Percentiles rank a stretch among this genome's conserved stretches.
These are phyloP conservation scores for Peronosclerospora sorghi DNA, from an alignment of 352 stramenopile species.

Conservation along the genomic window DNA sequence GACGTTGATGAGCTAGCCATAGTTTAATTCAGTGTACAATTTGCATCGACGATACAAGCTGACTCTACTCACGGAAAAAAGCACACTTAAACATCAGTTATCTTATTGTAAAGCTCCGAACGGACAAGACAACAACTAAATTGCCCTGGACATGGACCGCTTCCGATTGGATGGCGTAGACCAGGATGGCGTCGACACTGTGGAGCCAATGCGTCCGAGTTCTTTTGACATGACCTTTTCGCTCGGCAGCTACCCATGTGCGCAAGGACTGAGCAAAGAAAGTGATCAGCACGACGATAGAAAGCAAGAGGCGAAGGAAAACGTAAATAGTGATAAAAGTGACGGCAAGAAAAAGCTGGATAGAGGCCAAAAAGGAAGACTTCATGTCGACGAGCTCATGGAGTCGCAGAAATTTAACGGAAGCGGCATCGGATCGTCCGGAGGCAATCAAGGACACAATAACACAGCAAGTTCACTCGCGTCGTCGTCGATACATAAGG, in stretches of 20 bases:
- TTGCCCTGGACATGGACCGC: constrained; percentile 50
- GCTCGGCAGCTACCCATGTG: constrained; percentile 36
- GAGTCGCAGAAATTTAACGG: constrained; percentile 9
- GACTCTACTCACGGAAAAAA: constrained; percentile 13
- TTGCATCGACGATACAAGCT: constrained; percentile 10
- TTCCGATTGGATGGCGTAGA: constrained; percentile 75
- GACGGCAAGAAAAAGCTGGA: constrained; percentile 2
- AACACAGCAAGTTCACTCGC: constrained; percentile 18
- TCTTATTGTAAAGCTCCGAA: background rate
- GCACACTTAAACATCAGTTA: background rate
- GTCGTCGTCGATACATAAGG: constrained; percentile 21
- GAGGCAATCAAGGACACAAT: constrained; percentile 6
- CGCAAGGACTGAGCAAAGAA: constrained; percentile 16
- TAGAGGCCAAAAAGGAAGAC: constrained; percentile 33
- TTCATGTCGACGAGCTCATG: constrained; percentile 34
- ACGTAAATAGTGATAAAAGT: constrained; percentile 8
- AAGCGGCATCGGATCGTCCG: constrained; percentile 5
- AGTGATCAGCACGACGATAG: constrained; percentile 16
- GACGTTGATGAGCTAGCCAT: constrained; percentile 5
- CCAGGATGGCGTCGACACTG: constrained; percentile 58
- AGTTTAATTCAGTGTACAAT: constrained; percentile 12
- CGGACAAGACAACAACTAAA: background rate
- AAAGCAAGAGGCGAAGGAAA: constrained; percentile 16
- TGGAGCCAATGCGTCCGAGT: constrained; percentile 79
- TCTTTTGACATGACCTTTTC: constrained; percentile 85